Evolutionary conservation across 2,329 filamentous ascomycete species (phyloP), one percentile per base, ranked within the genome.

Genomic region (Dothideomycetes sp.): DNA sequence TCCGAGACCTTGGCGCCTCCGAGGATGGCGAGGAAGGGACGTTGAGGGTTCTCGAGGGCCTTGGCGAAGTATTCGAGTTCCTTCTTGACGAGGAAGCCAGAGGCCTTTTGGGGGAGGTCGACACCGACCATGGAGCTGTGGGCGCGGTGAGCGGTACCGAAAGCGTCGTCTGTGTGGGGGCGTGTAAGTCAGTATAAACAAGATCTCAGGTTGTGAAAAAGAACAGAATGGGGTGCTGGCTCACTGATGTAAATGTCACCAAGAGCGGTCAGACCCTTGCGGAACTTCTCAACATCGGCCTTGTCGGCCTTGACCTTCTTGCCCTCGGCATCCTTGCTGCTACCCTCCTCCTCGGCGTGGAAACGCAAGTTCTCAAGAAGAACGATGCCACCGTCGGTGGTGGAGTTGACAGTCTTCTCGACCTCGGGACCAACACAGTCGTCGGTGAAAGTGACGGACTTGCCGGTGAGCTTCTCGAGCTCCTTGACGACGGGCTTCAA

Each of bases 81-180:
- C 76, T 96, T 98, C 83, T 98, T 98, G 75, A 98, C 87, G 59
- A 98, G 80, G 80, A 95, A 98, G 49, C 91, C 91, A 43, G 89
- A 85, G 8, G 91, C 91, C 74, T 94, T 95, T 66, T 96, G 86
- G 53, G 89, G 88, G 34, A 98, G 82, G 52, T 95, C 80, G 50
- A 95, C 76, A 58, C 91, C 91, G 57, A 98, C 91, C 91, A 98
- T 98, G 65, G 89, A 96, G 66, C 87, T 95, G 78, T 98, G 91
- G 34, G 85, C 91, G 64, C 91, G 86, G 74, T 98, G 91, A 47
- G 91, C 91, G 47, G 91, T 98, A 65, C 91, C 91, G 63, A 98
- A 98, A 48, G 93, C 91, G 59, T 98, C 91, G 69, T 98, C 86
- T 93, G 51, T 1, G 7, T 30, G 7, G 27, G n/a, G 13, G 19